Percentiles rank a stretch among this genome's conserved stretches.
Evolutionary conservation across 495 filamentous ascomycete genomes (phyloP).

Genomic region (Neurospora sp.): DNA sequence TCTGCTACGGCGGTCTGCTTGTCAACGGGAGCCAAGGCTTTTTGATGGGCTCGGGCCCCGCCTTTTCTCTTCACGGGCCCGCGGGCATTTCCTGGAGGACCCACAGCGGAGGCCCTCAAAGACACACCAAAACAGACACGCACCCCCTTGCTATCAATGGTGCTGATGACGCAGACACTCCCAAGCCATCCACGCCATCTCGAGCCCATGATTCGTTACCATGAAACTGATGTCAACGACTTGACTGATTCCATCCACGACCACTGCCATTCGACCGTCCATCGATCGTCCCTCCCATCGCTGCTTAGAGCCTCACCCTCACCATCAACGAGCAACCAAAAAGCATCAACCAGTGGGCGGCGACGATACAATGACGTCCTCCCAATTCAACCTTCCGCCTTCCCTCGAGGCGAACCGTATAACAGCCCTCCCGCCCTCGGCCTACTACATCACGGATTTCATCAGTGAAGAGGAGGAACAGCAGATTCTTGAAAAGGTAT

Average conservation of each 20-base stretch:
- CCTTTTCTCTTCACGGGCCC: not conserved
- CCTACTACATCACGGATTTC: constrained; percentile 86
- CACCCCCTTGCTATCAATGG: not conserved
- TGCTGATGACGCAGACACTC: not conserved
- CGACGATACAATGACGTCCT: constrained; percentile 1
- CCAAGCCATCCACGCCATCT: not conserved
- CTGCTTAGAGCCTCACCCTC: not conserved
- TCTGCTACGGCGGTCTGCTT: not conserved
- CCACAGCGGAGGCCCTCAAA: not conserved
- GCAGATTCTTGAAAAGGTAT: constrained; percentile 58
- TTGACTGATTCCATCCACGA: not conserved
- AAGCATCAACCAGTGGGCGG: not conserved
- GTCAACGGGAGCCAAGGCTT: not conserved
- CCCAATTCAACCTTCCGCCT: constrained; percentile 20
- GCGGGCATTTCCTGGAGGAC: not conserved
- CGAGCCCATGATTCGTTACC: not conserved
- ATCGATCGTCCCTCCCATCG: not conserved
- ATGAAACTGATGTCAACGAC: not conserved
- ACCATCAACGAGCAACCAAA: not conserved
- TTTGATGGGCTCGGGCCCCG: not conserved
- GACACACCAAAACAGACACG: not conserved
- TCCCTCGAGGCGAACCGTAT: constrained; percentile 47
- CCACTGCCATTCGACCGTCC: not conserved
- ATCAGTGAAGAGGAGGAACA: constrained; percentile 68
- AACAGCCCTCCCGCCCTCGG: constrained; percentile 47